These are phyloP conservation scores for Coniochaeta sp. DNA, from an alignment of 2,329 filamentous ascomycete genomes.

Conservation along the genomic window DNA sequence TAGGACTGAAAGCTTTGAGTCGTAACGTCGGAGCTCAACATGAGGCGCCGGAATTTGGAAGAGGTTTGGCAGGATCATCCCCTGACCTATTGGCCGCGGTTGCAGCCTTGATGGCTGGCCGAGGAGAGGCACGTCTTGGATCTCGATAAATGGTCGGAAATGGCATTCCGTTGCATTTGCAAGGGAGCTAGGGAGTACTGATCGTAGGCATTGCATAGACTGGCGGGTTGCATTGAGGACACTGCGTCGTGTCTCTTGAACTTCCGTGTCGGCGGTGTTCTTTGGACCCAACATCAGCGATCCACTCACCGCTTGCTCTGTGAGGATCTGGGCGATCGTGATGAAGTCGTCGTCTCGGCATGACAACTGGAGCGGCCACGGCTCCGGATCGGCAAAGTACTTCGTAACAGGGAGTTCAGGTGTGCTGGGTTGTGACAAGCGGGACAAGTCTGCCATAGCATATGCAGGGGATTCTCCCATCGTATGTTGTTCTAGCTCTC, in stretches of 20 bases:
- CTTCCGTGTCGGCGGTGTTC: conserved; percentile 11
- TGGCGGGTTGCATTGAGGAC: conserved; percentile 35
- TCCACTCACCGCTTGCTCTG: conserved; percentile 58
- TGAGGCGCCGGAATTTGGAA: conserved; percentile 62
- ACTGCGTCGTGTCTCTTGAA: conserved; percentile 27
- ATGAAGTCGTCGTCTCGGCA: conserved; percentile 54
- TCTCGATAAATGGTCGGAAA: conserved; percentile 44
- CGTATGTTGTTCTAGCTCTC: conserved; percentile 34
- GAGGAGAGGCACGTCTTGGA: conserved; percentile 48
- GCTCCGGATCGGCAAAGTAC: conserved; percentile 54
- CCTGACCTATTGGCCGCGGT: conserved; percentile 36
- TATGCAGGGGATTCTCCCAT: conserved; percentile 40
- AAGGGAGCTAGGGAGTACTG: conserved; percentile 35
- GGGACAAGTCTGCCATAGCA: conserved; percentile 39
- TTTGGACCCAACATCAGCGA: conserved; percentile 26
- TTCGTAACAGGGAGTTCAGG: conserved; percentile 42
- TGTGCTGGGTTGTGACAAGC: conserved; percentile 37
- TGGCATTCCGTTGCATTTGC: conserved; percentile 30
- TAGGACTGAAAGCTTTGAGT: conserved; percentile 63
- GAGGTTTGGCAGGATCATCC: conserved; percentile 42
- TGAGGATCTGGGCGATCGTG: conserved; percentile 62
- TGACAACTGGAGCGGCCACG: conserved; percentile 34
- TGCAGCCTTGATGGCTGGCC: conserved; percentile 45
- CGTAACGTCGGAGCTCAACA: conserved; percentile 63
- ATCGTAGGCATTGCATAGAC: conserved; percentile 40